phyloP scores from a whole-genome alignment of 163 green algal genomes.

The Chlorella variabilis region DNA sequence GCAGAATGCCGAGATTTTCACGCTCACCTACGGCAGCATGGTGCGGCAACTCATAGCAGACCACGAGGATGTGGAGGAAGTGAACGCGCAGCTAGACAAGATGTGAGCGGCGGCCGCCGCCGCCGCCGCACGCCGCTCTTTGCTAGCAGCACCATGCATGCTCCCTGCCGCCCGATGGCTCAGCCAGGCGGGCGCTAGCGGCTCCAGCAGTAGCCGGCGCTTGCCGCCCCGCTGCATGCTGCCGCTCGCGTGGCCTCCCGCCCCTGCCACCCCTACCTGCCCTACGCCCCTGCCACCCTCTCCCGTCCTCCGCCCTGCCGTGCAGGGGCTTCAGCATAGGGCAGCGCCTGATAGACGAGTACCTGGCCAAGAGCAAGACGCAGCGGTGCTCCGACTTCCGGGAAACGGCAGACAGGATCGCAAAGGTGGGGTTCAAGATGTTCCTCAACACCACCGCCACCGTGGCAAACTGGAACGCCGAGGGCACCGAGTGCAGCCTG shows the following conservation, averaged over 20 bases:
- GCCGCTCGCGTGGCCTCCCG: no score
- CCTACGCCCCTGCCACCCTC: neutral
- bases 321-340: constrained; percentile 97
- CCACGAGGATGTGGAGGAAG: constrained; percentile 92
- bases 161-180: no score
- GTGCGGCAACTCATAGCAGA: constrained; percentile 96
- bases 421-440: constrained; percentile 83
- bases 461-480: constrained; percentile 84
- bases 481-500: constrained; percentile 88
- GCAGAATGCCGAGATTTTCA: constrained; percentile 95
- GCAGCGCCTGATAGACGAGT: constrained; percentile 95
- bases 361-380: constrained; percentile 88
- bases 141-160: neutral
- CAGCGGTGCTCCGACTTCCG: constrained; percentile 84
- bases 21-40: constrained; percentile 95
- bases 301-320: neutral
- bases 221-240: no score
- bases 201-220: no score
- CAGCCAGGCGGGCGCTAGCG: no score
- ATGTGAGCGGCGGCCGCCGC: constrained; percentile 76
- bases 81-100: constrained; percentile 98
- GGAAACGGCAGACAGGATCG: constrained; percentile 84
- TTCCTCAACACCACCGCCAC: constrained; percentile 88
- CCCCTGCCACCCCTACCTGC: no score
- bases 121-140: neutral